A percentile compares a stretch with the other conserved stretches of the same genome.
Evolutionary conservation across 2,329 filamentous ascomycete genomes (phyloP).

Genomic region (Verticillium nonalfalfae): DNA sequence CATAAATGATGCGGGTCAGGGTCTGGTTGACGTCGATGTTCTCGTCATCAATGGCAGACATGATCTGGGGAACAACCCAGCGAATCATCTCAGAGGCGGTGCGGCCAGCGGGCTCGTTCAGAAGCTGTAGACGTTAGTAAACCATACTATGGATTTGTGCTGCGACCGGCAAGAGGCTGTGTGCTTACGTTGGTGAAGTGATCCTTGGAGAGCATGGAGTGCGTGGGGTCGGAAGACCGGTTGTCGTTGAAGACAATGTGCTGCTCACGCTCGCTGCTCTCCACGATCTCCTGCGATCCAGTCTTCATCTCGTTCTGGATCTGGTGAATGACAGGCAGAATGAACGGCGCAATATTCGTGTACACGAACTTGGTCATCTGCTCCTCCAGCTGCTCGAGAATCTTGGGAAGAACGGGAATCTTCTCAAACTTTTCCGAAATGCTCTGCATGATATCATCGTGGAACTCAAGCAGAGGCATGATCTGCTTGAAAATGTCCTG

Average conservation of each 20-base stretch:
- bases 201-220: conserved; percentile 94
- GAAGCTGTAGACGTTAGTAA: conserved; percentile 35
- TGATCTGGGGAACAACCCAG: conserved; percentile 86
- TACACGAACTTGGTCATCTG: conserved; percentile 88
- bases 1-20: conserved; percentile 70
- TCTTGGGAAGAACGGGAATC: conserved; percentile 76
- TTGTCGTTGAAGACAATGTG: conserved; percentile 82
- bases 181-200: conserved; percentile 74
- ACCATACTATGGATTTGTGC: background rate
- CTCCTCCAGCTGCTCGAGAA: conserved; percentile 81
- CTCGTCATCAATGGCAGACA: conserved; percentile 81
- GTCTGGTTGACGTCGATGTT: conserved; percentile 60
- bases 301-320: conserved; percentile 82
- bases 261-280: conserved; percentile 78
- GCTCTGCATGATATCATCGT: conserved; percentile 77
- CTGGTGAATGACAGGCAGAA: conserved; percentile 79
- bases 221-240: conserved; percentile 71
- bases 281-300: conserved; percentile 80
- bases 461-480: conserved; percentile 85
- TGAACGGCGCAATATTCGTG: conserved; percentile 80
- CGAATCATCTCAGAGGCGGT: conserved; percentile 71
- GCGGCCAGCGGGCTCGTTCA: conserved; percentile 84
- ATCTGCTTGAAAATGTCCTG: conserved; percentile 69
- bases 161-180: background rate
- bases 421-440: conserved; percentile 76